Conservation (phyloP, 2,329 filamentous ascomycete genomes). For the Metarhizium album region DNA sequence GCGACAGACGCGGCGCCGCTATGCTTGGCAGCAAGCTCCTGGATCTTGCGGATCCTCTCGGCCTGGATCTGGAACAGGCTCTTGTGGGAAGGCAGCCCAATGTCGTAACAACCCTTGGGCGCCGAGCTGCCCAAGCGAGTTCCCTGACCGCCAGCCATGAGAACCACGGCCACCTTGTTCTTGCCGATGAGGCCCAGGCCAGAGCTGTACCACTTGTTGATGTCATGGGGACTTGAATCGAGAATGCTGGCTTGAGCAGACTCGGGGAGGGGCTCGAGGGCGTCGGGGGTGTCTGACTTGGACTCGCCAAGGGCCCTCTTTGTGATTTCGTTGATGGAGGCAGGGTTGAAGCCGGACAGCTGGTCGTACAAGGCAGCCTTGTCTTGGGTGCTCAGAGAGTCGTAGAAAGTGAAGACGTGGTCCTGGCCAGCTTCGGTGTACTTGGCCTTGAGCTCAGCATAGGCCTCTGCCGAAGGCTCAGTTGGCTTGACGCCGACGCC, state of each 20-base stretch:
- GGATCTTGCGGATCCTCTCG: conserved; percentile 80
- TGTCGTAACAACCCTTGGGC: conserved; percentile 96
- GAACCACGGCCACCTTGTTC: conserved; percentile 72
- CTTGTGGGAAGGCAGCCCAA: conserved; percentile 85
- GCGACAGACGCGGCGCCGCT: conserved; percentile 44
- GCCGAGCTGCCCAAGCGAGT: conserved; percentile 89
- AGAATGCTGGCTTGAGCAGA: conserved; percentile 82
- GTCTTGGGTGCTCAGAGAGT: conserved; percentile 61
- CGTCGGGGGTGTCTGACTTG: conserved; percentile 43
- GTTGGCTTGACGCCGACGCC: conserved; percentile 22
- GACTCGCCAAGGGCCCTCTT: conserved; percentile 72
- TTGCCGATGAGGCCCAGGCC: conserved; percentile 71
- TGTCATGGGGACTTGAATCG: conserved; percentile 69
- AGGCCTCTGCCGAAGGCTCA: conserved; percentile 53
- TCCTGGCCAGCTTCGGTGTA: conserved; percentile 68
- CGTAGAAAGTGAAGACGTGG: conserved; percentile 73
- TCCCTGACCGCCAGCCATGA: conserved; percentile 96
- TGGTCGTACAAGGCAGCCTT: conserved; percentile 74
- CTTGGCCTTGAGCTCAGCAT: conserved; percentile 59
- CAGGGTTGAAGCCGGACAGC: conserved; percentile 70
- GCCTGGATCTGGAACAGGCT: conserved; percentile 96
- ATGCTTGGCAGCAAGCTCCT: conserved; percentile 67
- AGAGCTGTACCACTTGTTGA: conserved; percentile 74
- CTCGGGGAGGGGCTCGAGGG: conserved; percentile 78
- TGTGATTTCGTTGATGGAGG: conserved; percentile 79